Percentiles rank a stretch among this genome's conserved stretches.
Conservation (phyloP, 148 eudicot species). For the Cornus florida region DNA sequence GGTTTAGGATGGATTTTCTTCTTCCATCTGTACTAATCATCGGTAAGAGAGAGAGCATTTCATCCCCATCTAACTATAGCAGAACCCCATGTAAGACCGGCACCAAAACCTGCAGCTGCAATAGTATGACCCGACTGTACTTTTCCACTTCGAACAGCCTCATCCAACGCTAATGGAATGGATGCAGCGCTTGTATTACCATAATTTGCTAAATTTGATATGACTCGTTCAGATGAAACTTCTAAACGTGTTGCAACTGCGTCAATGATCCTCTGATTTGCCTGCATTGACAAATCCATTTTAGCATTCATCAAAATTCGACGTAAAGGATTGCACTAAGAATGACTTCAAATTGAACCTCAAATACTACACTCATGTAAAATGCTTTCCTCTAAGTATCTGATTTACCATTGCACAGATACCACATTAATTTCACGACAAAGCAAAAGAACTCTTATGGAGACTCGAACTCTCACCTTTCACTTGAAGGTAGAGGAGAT, state of each 20-base stretch:
- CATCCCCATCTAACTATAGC: constrained; percentile 85
- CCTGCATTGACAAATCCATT: constrained; percentile 40
- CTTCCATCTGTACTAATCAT: background rate
- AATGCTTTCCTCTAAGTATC: no score
- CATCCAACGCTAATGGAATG: constrained; percentile 91
- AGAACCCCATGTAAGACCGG: constrained; percentile 98
- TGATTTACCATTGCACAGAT: no score
- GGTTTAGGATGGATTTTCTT: background rate
- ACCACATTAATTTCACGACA: no score
- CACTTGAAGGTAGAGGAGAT: no score
- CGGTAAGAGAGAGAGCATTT: constrained; percentile 1
- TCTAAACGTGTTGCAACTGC: constrained; percentile 70
- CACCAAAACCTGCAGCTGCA: constrained; percentile 93
- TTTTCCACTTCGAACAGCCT: constrained; percentile 85
- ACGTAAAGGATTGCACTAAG: no score
- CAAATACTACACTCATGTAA: background rate
- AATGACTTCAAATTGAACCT: background rate
- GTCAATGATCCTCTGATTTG: constrained; percentile 90
- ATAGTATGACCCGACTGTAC: constrained; percentile 75
- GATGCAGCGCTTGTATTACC: constrained; percentile 98
- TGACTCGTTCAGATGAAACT: constrained; percentile 70
- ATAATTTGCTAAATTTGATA: constrained; percentile 85
- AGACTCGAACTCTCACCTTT: no score
- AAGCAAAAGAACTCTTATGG: no score
- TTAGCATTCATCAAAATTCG: background rate